A percentile compares a stretch with the other conserved stretches of the same genome.
These are phyloP conservation scores for Heterobasidion parviporum DNA, from an alignment of 1,284 basidiomycete species.

Conservation along the genomic window DNA sequence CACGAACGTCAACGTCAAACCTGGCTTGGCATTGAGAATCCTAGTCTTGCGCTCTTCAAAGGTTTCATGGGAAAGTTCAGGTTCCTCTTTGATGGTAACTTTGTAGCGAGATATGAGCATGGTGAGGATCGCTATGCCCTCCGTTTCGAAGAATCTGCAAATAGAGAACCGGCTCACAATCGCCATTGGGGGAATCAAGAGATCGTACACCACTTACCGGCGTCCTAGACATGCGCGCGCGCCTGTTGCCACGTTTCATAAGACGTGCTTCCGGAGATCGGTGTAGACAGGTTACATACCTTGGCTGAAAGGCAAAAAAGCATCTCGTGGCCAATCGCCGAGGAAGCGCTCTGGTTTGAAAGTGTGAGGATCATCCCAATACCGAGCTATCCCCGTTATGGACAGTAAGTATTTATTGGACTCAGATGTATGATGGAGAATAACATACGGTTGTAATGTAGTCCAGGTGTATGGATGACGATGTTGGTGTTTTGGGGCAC, in stretches of 20 bases:
- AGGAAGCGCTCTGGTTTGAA: conserved; percentile 49
- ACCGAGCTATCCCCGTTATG: conserved; percentile 26
- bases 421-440: too few relatives aligned
- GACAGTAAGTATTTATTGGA: too few relatives aligned
- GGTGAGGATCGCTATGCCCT: conserved; percentile 35
- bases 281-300: conserved; percentile 23
- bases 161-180: background rate
- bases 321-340: conserved; percentile 38
- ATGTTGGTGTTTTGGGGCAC: conserved; percentile 31
- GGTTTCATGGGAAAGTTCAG: conserved; percentile 36
- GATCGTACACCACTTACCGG: conserved; percentile 24
- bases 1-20: conserved; percentile 34
- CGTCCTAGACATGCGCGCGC: conserved; percentile 42
- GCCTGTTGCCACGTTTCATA: background rate
- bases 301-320: conserved; percentile 43
- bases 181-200: background rate
- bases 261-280: background rate
- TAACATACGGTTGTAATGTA: conserved; percentile 32
- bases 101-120: conserved; percentile 39
- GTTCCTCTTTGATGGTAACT: conserved; percentile 41
- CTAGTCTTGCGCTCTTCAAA: conserved; percentile 35
- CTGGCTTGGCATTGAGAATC: conserved; percentile 25
- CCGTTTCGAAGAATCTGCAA: conserved; percentile 20
- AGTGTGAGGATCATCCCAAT: conserved; percentile 41
- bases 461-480: conserved; percentile 2